A percentile compares a stretch with the other conserved stretches of the same genome.
These are phyloP conservation scores for Helotiales sp. DNA, from an alignment of 2,329 filamentous ascomycete species.

Conservation along the genomic window DNA sequence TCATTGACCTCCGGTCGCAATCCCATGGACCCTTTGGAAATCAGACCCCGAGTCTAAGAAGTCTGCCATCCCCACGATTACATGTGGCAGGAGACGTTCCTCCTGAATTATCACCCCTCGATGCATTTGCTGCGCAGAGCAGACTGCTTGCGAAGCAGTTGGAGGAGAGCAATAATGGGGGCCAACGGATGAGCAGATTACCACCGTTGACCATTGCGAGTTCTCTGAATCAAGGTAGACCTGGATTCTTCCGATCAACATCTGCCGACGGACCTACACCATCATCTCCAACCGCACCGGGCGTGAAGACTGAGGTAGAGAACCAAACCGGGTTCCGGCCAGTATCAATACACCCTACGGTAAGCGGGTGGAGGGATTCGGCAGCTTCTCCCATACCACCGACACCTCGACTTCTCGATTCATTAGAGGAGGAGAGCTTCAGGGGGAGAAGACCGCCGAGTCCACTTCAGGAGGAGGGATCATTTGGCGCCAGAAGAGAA, in stretches of 20 bases:
- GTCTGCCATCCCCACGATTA: constrained; percentile 62
- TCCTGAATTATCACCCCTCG: constrained; percentile 87
- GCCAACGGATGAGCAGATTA: constrained; percentile 79
- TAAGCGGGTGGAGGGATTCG: constrained; percentile 48
- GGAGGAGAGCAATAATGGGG: constrained; percentile 72
- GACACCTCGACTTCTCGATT: constrained; percentile 12
- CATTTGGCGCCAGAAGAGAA: constrained; percentile 56
- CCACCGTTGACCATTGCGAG: constrained; percentile 81
- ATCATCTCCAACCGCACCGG: constrained; percentile 38
- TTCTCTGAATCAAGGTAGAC: constrained; percentile 75
- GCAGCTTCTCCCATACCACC: constrained; percentile 6
- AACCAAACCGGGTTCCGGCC: constrained; percentile 57
- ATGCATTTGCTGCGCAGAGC: constrained; percentile 92
- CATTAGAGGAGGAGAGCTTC: constrained; percentile 27
- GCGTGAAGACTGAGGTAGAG: constrained; percentile 56
- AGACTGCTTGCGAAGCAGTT: constrained; percentile 84
- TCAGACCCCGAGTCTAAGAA: constrained; percentile 27
- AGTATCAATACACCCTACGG: constrained; percentile 71
- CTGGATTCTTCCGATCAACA: constrained; percentile 77
- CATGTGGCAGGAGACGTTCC: constrained; percentile 80
- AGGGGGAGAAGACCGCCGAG: constrained; percentile 26
- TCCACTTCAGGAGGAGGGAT: constrained; percentile 11
- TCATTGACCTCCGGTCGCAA: constrained; percentile 34
- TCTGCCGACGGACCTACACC: constrained; percentile 55
- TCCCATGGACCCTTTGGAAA: constrained; percentile 29